phyloP scores from a whole-genome alignment of 2,329 filamentous ascomycete species.

The Periglandula ipomoeae region DNA sequence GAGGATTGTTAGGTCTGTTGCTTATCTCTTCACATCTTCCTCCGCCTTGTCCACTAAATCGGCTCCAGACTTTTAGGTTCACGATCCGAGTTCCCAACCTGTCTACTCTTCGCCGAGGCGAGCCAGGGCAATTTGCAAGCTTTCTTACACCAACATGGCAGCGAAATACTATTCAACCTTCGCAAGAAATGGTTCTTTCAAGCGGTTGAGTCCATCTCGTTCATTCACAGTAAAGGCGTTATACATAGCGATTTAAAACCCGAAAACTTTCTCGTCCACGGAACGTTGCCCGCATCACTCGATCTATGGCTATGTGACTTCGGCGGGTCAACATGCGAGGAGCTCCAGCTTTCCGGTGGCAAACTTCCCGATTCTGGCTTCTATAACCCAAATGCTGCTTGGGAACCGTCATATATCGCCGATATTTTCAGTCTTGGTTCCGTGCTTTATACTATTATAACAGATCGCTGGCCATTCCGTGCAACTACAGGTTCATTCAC shows the following conservation, averaged over 20 bases:
- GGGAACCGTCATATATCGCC: constrained; percentile 3
- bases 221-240: constrained; percentile 21
- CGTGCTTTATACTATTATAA: constrained; percentile 13
- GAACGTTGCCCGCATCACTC: constrained; percentile 6
- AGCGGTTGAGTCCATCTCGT: constrained; percentile 19
- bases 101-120: constrained; percentile 12
- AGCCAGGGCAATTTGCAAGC: constrained; percentile 12
- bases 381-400: constrained; percentile 9
- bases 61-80: not conserved
- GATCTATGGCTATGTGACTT: constrained; percentile 25
- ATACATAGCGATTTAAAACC: constrained; percentile 24
- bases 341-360: constrained; percentile 13
- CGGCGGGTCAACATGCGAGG: constrained; percentile 20
- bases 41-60: not conserved
- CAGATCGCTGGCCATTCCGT: constrained; percentile 11
- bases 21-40: not conserved
- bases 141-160: constrained; percentile 9
- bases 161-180: constrained; percentile 2
- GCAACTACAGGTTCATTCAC: constrained; percentile 7
- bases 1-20: constrained; percentile 7
- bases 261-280: constrained; percentile 23
- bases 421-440: constrained; percentile 14
- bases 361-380: constrained; percentile 12
- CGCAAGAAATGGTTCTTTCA: constrained; percentile 17
- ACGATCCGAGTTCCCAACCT: constrained; percentile 1